A percentile compares a stretch with the other conserved stretches of the same genome.
phyloP scores from a whole-genome alignment of 768 basidiomycete genomes.

The Galerina marginata region DNA sequence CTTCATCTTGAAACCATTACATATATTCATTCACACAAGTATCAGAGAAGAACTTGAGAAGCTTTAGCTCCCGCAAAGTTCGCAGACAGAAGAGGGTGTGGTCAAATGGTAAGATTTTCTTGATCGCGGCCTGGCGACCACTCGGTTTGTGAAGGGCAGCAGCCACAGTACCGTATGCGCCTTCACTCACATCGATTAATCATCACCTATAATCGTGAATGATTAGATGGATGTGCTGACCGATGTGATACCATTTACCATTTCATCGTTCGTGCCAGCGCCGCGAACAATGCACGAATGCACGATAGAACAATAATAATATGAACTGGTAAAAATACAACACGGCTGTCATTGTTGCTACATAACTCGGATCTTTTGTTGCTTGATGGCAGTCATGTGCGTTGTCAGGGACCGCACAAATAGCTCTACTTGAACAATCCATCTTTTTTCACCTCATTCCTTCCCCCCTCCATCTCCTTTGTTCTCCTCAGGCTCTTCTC shows the following conservation, averaged over 20 bases:
- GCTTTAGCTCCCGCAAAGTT: slow-evolving; percentile 90
- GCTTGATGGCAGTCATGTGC: slow-evolving; percentile 2
- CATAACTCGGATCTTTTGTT: slow-evolving; percentile 2
- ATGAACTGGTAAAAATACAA: neutral
- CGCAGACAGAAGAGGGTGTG: slow-evolving; percentile 90
- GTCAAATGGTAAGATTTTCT: slow-evolving; percentile 94
- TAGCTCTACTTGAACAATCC: slow-evolving; percentile 1
- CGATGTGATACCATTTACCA: too few relatives aligned
- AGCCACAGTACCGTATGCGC: slow-evolving; percentile 90
- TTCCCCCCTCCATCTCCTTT: slow-evolving; percentile 29
- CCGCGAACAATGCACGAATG: too few relatives aligned
- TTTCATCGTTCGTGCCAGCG: too few relatives aligned
- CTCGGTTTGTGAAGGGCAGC: slow-evolving; percentile 86
- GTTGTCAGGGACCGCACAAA: slow-evolving; percentile 17
- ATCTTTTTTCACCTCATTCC: slow-evolving; percentile 22
- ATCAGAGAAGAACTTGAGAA: slow-evolving; percentile 87
- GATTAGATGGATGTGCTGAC: slow-evolving; percentile 3
- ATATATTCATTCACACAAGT: slow-evolving; percentile 82
- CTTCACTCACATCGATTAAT: slow-evolving; percentile 83
- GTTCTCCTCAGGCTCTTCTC: slow-evolving; percentile 27
- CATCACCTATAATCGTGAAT: slow-evolving; percentile 53
- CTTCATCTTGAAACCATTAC: slow-evolving; percentile 37
- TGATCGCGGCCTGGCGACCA: slow-evolving; percentile 89
- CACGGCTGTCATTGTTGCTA: slow-evolving; percentile 13
- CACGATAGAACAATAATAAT: too few relatives aligned